phyloP scores from a whole-genome alignment of 75 land plant genomes.

The Picea glauca region DNA sequence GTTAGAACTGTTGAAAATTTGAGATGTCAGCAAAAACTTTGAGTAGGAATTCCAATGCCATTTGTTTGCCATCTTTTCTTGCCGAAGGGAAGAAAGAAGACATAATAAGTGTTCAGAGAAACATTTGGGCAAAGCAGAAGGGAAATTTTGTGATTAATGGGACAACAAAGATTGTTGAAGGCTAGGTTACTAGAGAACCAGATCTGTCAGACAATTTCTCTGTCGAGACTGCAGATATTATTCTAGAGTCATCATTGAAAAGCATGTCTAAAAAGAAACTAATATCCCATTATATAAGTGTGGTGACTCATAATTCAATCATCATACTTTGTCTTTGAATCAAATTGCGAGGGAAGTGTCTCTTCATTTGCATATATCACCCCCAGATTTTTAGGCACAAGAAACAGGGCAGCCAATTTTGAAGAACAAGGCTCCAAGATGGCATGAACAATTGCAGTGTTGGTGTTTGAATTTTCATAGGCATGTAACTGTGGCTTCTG shows the following conservation, averaged over 20 bases:
- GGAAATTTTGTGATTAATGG: neutral
- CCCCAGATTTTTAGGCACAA: too few species aligned
- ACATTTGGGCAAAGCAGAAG: neutral
- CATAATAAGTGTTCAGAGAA: neutral
- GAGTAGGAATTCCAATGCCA: neutral
- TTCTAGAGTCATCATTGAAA: conserved; percentile 4
- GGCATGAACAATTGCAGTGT: too few species aligned
- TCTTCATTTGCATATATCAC: too few species aligned
- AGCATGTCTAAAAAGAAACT: conserved; percentile 8
- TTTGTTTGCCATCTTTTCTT: neutral
- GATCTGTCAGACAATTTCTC: neutral
- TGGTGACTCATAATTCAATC: neutral
- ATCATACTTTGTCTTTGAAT: too few species aligned
- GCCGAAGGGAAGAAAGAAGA: neutral
- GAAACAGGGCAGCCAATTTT: too few species aligned
- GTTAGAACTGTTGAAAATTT: neutral
- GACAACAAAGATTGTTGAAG: neutral
- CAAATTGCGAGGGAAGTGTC: too few species aligned
- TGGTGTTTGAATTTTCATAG: too few species aligned
- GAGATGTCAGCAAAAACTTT: neutral
- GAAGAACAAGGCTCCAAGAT: too few species aligned
- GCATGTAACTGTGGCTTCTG: too few species aligned
- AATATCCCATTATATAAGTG: conserved; percentile 10
- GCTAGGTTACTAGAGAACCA: neutral
- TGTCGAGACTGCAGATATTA: neutral